These are phyloP conservation scores for Curvularia verruculosa DNA, from an alignment of 2,329 filamentous ascomycete genomes.

Conservation along the genomic window DNA sequence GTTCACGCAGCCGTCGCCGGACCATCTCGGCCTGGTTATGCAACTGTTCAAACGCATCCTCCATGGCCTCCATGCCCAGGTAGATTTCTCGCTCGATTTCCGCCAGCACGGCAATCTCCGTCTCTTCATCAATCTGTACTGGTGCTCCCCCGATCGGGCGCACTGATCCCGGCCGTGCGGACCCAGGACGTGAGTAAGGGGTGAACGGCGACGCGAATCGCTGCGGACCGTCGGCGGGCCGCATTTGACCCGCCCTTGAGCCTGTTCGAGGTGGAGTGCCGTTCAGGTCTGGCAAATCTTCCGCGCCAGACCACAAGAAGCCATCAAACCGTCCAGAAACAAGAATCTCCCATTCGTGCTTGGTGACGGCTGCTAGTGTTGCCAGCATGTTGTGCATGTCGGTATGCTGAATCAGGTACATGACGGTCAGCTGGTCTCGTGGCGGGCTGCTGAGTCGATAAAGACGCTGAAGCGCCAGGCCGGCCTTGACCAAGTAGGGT, in stretches of 20 bases:
- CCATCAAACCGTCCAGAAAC: constrained; percentile 94
- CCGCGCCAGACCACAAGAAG: constrained; percentile 91
- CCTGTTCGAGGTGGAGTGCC: constrained; percentile 29
- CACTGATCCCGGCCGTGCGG: constrained; percentile 31
- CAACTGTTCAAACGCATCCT: constrained; percentile 92
- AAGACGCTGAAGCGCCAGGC: constrained; percentile 79
- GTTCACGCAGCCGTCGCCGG: constrained; percentile 77
- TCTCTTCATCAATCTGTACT: constrained; percentile 91
- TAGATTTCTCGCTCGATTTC: constrained; percentile 95
- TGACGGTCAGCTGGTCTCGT: constrained; percentile 82
- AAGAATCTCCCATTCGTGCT: constrained; percentile 95
- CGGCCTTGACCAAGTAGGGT: constrained; percentile 75
- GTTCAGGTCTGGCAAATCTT: constrained; percentile 55
- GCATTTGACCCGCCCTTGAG: constrained; percentile 51
- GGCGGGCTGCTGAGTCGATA: constrained; percentile 77
- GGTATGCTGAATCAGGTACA: constrained; percentile 84
- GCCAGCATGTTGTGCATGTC: constrained; percentile 83
- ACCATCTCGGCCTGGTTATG: constrained; percentile 84
- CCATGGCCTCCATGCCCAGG: constrained; percentile 88
- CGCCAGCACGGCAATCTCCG: constrained; percentile 85
- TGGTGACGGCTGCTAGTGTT: constrained; percentile 84
- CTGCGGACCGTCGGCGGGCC: constrained; percentile 46
- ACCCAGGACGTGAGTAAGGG: constrained; percentile 27
- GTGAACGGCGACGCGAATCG: constrained; percentile 58
- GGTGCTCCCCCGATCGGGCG: constrained; percentile 60